A percentile compares a stretch with the other conserved stretches of the same genome.
phyloP scores from a whole-genome alignment of 345 rosid genomes.

The Eucalyptus fibrosa region DNA sequence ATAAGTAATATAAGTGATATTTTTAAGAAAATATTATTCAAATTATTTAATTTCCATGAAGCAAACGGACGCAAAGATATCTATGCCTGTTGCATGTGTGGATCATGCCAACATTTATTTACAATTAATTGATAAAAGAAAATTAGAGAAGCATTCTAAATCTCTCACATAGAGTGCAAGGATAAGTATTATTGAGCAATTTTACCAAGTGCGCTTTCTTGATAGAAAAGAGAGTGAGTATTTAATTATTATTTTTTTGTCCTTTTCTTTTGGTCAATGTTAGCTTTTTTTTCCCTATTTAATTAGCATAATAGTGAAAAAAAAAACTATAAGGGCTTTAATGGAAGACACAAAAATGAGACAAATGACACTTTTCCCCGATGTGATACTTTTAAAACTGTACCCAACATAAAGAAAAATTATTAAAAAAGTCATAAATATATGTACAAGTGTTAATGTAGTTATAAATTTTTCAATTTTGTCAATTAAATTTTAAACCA shows the following conservation, averaged over 20 bases:
- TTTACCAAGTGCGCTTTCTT: not conserved
- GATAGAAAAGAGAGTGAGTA: not conserved
- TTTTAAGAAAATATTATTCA: no score
- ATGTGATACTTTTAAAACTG: accelerated
- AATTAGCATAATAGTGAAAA: not conserved
- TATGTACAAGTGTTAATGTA: accelerated
- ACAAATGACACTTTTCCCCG: not conserved
- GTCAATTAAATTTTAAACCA: no score
- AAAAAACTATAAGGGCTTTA: not conserved
- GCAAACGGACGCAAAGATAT: not conserved
- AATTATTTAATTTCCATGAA: not conserved
- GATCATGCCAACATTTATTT: not conserved
- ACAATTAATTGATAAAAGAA: not conserved
- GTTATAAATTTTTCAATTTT: accelerated
- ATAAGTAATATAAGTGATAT: not conserved
- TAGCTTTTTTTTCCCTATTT: no score
- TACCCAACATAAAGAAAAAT: no score
- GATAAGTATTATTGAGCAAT: not conserved
- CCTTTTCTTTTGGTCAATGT: not conserved
- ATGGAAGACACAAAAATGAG: not conserved
- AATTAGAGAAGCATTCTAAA: not conserved
- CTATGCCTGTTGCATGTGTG: not conserved
- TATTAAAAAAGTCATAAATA: accelerated
- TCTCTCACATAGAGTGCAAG: not conserved
- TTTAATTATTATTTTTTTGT: no score